A percentile compares a stretch with the other conserved stretches of the same genome.
Evolutionary conservation across 2,329 filamentous ascomycete species (phyloP).

Genomic region (Hymenoscyphus albidus): DNA sequence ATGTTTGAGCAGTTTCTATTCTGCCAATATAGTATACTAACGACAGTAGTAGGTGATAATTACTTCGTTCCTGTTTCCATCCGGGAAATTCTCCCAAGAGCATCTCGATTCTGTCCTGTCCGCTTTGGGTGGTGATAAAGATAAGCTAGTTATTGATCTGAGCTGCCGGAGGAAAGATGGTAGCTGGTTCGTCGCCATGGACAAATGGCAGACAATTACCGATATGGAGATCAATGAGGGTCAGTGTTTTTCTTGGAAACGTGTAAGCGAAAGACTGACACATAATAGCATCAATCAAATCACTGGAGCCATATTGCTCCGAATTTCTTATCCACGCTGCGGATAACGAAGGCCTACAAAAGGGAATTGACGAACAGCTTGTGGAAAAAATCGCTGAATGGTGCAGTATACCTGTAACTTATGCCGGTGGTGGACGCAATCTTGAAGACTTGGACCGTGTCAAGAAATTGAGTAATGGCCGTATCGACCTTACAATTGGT

Average conservation of each 20-base stretch:
- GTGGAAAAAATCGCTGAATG: slow-evolving; percentile 74
- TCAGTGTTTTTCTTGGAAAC: slow-evolving; percentile 38
- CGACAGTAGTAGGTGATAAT: slow-evolving; percentile 74
- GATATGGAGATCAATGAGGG: slow-evolving; percentile 91
- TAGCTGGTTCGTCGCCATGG: slow-evolving; percentile 95
- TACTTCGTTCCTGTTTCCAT: slow-evolving; percentile 90
- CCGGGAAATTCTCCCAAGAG: slow-evolving; percentile 73
- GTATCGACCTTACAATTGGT: slow-evolving; percentile 90
- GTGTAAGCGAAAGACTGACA: slow-evolving; percentile 15
- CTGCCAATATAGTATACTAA: slow-evolving; percentile 14
- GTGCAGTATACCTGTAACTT: slow-evolving; percentile 91
- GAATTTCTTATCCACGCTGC: slow-evolving; percentile 97
- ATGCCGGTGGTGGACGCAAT: slow-evolving; percentile 86
- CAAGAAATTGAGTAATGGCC: slow-evolving; percentile 70
- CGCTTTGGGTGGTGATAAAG: slow-evolving; percentile 68
- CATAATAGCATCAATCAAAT: slow-evolving; percentile 66
- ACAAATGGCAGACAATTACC: slow-evolving; percentile 98
- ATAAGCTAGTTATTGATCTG: slow-evolving; percentile 88
- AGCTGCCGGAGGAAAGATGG: slow-evolving; percentile 74
- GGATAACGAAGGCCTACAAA: slow-evolving; percentile 91
- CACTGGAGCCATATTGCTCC: slow-evolving; percentile 85
- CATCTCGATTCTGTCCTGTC: slow-evolving; percentile 71
- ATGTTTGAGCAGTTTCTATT: slow-evolving; percentile 23
- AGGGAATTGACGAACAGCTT: slow-evolving; percentile 82
- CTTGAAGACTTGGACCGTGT: slow-evolving; percentile 81